Evolutionary conservation across 2,329 filamentous ascomycete genomes (phyloP).

Genomic region (Teratosphaeria zuluensis): DNA sequence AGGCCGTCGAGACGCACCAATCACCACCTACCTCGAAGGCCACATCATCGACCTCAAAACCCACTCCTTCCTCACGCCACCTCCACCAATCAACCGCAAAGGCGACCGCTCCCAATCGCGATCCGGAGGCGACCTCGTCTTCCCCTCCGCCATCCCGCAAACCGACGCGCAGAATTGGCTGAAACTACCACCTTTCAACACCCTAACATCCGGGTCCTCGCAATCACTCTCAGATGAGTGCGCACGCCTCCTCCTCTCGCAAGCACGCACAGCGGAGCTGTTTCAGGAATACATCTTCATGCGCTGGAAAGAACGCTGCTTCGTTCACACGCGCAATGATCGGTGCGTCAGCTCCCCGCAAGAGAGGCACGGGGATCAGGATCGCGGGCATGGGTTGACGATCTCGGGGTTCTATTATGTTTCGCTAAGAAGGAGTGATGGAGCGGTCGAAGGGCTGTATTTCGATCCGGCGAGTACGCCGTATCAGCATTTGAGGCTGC

Average conservation of each 20-base stretch:
- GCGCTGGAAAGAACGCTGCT: constrained; percentile 47
- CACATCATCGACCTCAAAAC: constrained; percentile 55
- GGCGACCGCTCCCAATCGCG: neutral
- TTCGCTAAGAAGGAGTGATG: constrained; percentile 37
- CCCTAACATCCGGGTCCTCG: neutral
- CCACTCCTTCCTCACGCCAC: constrained; percentile 42
- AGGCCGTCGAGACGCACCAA: constrained; percentile 41
- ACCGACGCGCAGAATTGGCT: constrained; percentile 42
- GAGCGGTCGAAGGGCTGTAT: constrained; percentile 42
- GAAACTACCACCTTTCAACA: constrained; percentile 35
- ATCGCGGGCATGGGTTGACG: constrained; percentile 37
- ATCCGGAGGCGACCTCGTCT: constrained; percentile 22
- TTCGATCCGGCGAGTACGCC: constrained; percentile 46
- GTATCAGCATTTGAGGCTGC: constrained; percentile 42
- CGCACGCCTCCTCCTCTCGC: constrained; percentile 35
- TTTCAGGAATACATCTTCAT: constrained; percentile 44
- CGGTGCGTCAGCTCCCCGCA: constrained; percentile 4
- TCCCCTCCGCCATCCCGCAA: constrained; percentile 33
- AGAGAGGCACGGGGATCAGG: constrained; percentile 18
- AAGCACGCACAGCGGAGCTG: constrained; percentile 28
- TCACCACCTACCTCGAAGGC: constrained; percentile 58
- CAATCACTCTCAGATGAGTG: neutral
- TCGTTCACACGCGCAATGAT: constrained; percentile 26
- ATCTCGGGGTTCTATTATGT: constrained; percentile 48
- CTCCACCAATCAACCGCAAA: constrained; percentile 16